Conservation (phyloP, 495 filamentous ascomycete species). For the Daldinia decipiens region DNA sequence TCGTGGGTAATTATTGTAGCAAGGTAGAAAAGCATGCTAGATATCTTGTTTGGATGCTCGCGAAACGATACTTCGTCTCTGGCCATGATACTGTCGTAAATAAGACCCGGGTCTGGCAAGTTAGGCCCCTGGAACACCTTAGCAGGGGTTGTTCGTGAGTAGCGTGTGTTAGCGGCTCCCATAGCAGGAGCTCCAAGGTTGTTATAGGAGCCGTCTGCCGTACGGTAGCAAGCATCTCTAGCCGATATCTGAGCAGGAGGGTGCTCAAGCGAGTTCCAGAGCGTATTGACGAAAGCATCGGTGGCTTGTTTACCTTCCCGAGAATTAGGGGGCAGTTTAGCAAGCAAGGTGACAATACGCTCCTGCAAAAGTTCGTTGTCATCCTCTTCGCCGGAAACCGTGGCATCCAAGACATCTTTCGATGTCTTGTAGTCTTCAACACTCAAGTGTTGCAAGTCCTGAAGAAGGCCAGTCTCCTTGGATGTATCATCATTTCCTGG, state of each 20-base stretch:
- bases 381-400: conserved; percentile 48
- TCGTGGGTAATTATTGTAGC: conserved; percentile 86
- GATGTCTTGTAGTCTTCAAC: conserved; percentile 51
- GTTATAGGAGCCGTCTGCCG: conserved; percentile 73
- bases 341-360: conserved; percentile 48
- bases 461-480: conserved; percentile 41
- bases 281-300: conserved; percentile 57
- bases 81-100: conserved; percentile 78
- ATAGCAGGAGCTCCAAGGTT: conserved; percentile 67
- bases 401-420: conserved; percentile 47
- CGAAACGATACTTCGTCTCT: conserved; percentile 63
- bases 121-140: conserved; percentile 67
- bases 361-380: conserved; percentile 54
- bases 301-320: conserved; percentile 47
- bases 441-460: conserved; percentile 42
- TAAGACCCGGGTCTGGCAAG: conserved; percentile 73
- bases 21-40: conserved; percentile 82
- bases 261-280: conserved; percentile 74
- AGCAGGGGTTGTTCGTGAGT: conserved; percentile 69
- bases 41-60: conserved; percentile 76
- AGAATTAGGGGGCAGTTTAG: conserved; percentile 50
- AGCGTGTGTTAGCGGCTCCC: conserved; percentile 65
- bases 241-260: conserved; percentile 67
- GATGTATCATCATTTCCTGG: conserved; percentile 45
- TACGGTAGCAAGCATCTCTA: conserved; percentile 62